Percentiles rank a stretch among this genome's conserved stretches.
Conservation (phyloP, 345 rosid species). For the Eucalyptus polyanthemos region DNA sequence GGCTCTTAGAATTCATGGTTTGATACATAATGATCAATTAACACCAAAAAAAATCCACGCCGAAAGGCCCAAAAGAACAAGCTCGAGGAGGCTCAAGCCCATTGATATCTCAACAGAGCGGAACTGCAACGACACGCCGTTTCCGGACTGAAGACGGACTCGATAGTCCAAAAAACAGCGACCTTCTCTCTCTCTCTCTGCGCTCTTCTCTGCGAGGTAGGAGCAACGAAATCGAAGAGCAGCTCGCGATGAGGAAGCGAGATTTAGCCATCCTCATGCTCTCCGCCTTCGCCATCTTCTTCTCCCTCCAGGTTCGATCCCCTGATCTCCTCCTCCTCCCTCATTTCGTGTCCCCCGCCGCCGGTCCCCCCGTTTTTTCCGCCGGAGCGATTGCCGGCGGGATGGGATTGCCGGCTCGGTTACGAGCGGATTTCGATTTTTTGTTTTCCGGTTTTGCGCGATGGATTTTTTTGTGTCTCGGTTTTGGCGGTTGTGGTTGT, state of each 20-base stretch:
- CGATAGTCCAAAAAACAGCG: neutral
- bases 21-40: neutral
- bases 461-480: neutral
- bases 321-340: neutral
- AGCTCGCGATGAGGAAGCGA: constrained; percentile 71
- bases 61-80: neutral
- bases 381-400: neutral
- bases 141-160: neutral
- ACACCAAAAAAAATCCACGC: neutral
- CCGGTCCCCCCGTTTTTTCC: neutral
- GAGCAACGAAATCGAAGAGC: neutral
- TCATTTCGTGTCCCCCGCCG: neutral
- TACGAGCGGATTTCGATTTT: neutral
- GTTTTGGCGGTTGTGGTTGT: neutral
- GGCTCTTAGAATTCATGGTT: neutral
- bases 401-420: neutral
- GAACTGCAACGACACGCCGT: neutral
- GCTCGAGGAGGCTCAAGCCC: neutral
- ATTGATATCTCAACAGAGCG: neutral
- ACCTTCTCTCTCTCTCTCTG: neutral
- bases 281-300: constrained; percentile 92
- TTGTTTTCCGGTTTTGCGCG: neutral
- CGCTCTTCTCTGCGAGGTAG: neutral
- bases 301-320: constrained; percentile 79
- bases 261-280: constrained; percentile 95